A percentile compares a stretch with the other conserved stretches of the same genome.
Evolutionary conservation across 2,329 filamentous ascomycete genomes (phyloP).

Genomic region (Diplodia seriata): DNA sequence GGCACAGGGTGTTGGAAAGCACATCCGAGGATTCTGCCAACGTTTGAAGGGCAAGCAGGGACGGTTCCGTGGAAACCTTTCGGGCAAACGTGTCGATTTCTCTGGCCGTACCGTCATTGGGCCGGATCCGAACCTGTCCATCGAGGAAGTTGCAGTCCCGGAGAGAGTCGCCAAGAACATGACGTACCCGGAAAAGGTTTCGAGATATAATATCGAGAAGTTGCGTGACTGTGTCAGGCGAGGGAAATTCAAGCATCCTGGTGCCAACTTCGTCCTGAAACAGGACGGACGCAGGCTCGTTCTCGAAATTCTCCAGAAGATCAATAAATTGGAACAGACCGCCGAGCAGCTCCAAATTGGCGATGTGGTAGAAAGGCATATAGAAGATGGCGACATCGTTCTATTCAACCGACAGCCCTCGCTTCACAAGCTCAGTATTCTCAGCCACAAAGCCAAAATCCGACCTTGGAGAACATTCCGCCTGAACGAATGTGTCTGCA

Average conservation of each 20-base stretch:
- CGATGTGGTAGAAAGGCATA: conserved; percentile 90
- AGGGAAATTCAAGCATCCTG: conserved; percentile 81
- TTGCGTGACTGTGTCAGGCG: conserved; percentile 75
- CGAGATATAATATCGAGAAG: conserved; percentile 84
- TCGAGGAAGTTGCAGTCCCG: conserved; percentile 93
- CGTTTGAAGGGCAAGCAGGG: conserved; percentile 96
- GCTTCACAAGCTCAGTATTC: conserved; percentile 97
- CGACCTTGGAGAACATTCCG: conserved; percentile 95
- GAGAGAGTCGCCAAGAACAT: conserved; percentile 92
- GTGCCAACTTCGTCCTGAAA: conserved; percentile 82
- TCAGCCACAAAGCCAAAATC: conserved; percentile 92
- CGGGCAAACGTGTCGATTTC: conserved; percentile 98
- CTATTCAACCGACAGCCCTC: conserved; percentile 98
- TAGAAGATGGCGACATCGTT: conserved; percentile 94
- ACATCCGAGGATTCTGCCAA: conserved; percentile 92
- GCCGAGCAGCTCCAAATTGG: conserved; percentile 79
- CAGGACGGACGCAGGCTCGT: conserved; percentile 75
- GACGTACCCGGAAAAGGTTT: conserved; percentile 91
- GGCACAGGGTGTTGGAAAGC: conserved; percentile 79
- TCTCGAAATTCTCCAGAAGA: conserved; percentile 65
- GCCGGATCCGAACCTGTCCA: conserved; percentile 90
- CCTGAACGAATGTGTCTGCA: conserved; percentile 97
- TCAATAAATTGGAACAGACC: conserved; percentile 72
- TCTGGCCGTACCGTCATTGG: conserved; percentile 97
- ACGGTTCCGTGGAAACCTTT: conserved; percentile 94